Conservation (phyloP, 345 rosid species). For the Gossypium mustelinum region DNA sequence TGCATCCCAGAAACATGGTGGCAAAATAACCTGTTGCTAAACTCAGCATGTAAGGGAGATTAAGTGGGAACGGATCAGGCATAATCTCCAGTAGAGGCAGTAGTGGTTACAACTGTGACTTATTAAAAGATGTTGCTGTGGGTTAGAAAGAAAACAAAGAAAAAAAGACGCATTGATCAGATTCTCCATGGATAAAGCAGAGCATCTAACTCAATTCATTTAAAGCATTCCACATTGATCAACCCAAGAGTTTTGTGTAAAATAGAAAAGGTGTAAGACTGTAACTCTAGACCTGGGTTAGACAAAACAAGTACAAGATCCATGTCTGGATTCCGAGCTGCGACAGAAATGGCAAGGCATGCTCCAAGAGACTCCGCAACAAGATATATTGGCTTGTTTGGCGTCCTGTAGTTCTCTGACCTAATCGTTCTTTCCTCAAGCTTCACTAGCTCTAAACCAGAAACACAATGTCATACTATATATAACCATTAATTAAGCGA, state of each 20-base stretch:
- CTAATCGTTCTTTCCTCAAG: constrained; percentile 47
- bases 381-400: constrained; percentile 51
- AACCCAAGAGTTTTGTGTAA: too few species aligned
- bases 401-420: constrained; percentile 35
- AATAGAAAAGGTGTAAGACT: not conserved
- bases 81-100: constrained; percentile 35
- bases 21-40: constrained; percentile 30
- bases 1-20: not conserved
- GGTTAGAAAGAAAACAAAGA: not conserved
- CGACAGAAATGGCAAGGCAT: constrained; percentile 59
- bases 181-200: not conserved
- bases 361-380: constrained; percentile 63
- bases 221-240: not conserved
- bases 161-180: not conserved
- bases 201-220: not conserved
- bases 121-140: constrained; percentile 43
- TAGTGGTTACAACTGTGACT: constrained; percentile 36
- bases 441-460: constrained; percentile 42
- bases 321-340: constrained; percentile 49
- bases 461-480: not conserved
- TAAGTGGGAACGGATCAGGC: constrained; percentile 35
- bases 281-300: constrained; percentile 49
- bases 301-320: constrained; percentile 53
- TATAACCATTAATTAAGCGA: not conserved
- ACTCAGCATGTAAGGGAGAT: constrained; percentile 33